Evolutionary conservation across 306 rosid genomes (phyloP), one percentile per base, ranked within the genome.

Genomic region (Trichosanthes cucumerina): DNA sequence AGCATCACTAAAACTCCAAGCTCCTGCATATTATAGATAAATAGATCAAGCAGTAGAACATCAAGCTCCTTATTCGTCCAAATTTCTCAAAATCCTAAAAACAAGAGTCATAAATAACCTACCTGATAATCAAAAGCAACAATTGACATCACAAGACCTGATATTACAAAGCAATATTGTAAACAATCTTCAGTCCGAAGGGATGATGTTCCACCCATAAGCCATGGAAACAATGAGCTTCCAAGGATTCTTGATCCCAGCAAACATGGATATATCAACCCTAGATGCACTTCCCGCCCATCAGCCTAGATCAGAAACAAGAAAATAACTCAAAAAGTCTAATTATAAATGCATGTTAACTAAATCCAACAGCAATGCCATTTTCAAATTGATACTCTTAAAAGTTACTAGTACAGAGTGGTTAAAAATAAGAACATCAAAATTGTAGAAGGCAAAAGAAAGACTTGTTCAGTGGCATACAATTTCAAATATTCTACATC

Each of bases 61-160:
- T 49, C 79, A 50, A 81, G 56, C 76, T 28, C 38, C 21, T 60
- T 79, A 72, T 81, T 66, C 21, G 50, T 49, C 47, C 16, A 41
- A 71, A 71, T 46, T 69, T 46, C 41, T 46, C 58, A 71, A 46
- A 46, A 71, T 14, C 36, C 36, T 47, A 24, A 46, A 7, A 69
- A 23, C 53, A 4, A 0, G 8, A 71, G 24, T 14, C 23, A 47
- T n/a, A 43, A 41, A 11, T 44, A 44, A 24, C 24, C 62, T 76
- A 90, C 99, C 99, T 91, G 97, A 83, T 95, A 95, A 86, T 95
- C 96, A 83, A 91, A 91, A 59, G 97, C 97, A 50, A 85, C 86
- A 44, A 92, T 79, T 24, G 87, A 91, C 79, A 92, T 76, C 79
- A 88, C 87, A 71, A 91, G 56, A 70, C 97, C 99, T 80, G 87